phyloP scores from a whole-genome alignment of 306 rosid genomes.

The Dalbergia cochinchinensis region DNA sequence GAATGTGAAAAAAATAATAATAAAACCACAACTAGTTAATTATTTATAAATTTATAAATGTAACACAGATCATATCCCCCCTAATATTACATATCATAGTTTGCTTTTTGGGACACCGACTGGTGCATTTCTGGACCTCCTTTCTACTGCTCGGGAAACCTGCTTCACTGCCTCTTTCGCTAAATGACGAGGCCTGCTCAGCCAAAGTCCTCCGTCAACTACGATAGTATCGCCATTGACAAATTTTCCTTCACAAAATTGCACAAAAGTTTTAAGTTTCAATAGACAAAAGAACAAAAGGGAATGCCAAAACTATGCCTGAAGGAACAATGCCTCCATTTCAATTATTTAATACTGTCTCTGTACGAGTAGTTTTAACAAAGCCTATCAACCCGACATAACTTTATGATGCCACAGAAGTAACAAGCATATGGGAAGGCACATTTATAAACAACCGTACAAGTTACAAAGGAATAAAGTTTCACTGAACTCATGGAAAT shows the following conservation, averaged over 20 bases:
- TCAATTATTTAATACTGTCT: not conserved
- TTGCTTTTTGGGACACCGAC: conserved; percentile 83
- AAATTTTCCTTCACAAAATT: conserved; percentile 74
- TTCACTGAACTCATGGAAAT: conserved; percentile 14
- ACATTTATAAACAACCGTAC: conserved; percentile 1
- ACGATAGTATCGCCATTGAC: conserved; percentile 71
- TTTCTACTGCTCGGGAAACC: conserved; percentile 82
- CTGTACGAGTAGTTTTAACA: not conserved
- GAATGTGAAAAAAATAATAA: not conserved
- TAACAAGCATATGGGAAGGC: conserved; percentile 13
- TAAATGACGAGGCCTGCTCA: conserved; percentile 84
- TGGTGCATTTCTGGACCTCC: conserved; percentile 68
- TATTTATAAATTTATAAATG: conserved; percentile 29
- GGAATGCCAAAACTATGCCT: not conserved
- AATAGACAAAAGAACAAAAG: not conserved
- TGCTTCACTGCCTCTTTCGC: conserved; percentile 81
- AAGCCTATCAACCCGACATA: not conserved
- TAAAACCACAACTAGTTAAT: not conserved
- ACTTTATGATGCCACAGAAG: conserved; percentile 13
- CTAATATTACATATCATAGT: conserved; percentile 52
- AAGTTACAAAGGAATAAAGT: not conserved
- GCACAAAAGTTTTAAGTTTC: conserved; percentile 25
- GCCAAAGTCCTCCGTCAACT: conserved; percentile 93
- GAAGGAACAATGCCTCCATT: not conserved
- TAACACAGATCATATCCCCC: conserved; percentile 2